Evolutionary conservation across 345 rosid genomes (phyloP), one percentile per base, ranked within the genome.

Genomic region (Murraya paniculata): DNA sequence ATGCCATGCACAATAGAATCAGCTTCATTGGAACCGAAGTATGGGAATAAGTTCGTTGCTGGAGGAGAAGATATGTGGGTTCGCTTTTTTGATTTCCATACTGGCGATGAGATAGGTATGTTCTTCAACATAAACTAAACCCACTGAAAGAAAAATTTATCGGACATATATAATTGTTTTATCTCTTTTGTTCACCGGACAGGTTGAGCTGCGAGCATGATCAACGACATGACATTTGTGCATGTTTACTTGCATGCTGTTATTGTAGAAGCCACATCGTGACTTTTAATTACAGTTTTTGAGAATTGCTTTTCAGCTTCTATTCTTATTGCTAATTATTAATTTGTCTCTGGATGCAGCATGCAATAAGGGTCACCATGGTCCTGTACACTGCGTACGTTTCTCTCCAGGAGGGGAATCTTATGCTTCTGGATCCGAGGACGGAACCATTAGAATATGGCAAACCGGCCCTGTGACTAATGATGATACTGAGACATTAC

Each of bases 311-410:
- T 9, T 36, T 73, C 86, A 9, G 85, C 87, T 11, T 90, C 89
- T 24, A 73, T 73, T 27, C 5, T 36, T 61, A 33, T 33, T 19
- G 73, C 11, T 24, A 41, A 64, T 19, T 83, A 66, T 73, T 45
- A 27, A 76, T 64, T 38, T 64, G 55, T 35, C 48, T 79, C 78
- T 48, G 81, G 73, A 57, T 84, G 83, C 76, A 96, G 99, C 91
- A 69, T 97, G 98, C 91, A 94, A 97, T 83, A 97, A 97, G 85
- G 99, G 99, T 74, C 99, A 97, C 81, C 99, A 94, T 27, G 99
- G 99, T 82, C 98, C 98, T 18, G 93, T 97, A 31, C 98, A 97
- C 53, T 97, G 98, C 11, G 88, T 94, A 48, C 92, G 98, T 31
- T 97, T 94, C 82, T 87, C 99, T 3, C 98, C 98, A 2, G 98